Conservation (phyloP, 2,329 filamentous ascomycete genomes). For the Penicillium crustosum region DNA sequence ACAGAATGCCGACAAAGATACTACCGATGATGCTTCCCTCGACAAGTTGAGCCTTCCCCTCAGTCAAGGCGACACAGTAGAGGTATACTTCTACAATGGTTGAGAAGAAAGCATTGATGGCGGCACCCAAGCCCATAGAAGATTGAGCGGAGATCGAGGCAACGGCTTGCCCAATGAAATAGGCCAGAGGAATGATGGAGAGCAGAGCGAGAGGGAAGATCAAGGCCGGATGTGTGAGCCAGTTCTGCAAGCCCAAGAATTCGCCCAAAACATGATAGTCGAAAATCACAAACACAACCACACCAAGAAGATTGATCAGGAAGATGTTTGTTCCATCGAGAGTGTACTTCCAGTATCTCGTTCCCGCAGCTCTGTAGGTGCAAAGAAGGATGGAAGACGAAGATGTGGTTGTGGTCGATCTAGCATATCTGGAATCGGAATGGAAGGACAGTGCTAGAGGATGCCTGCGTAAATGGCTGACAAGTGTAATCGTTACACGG, state of each 20-base stretch:
- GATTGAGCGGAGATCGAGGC: conserved; percentile 98
- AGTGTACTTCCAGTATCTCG: conserved; percentile 99
- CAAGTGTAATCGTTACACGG: conserved; percentile 84
- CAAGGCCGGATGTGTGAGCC: conserved; percentile 78
- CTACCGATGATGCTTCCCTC: conserved; percentile 97
- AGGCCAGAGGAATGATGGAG: conserved; percentile 93
- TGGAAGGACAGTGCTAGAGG: conserved; percentile 92
- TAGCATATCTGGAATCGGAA: conserved; percentile 74
- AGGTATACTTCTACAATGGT: conserved; percentile 97
- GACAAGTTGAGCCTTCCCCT: conserved; percentile 89
- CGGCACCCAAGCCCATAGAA: conserved; percentile 95
- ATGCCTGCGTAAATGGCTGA: conserved; percentile 88
- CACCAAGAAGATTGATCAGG: conserved; percentile 90
- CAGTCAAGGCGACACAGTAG: conserved; percentile 88
- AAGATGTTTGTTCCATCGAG: conserved; percentile 98
- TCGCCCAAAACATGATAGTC: conserved; percentile 81
- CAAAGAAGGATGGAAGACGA: conserved; percentile 88
- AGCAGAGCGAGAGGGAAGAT: conserved; percentile 80
- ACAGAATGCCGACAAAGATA: conserved; percentile 94
- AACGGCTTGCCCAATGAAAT: conserved; percentile 98
- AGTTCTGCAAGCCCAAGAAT: conserved; percentile 66
- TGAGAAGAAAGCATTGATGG: conserved; percentile 97
- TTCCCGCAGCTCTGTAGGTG: conserved; percentile 91
- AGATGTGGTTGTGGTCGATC: conserved; percentile 66
- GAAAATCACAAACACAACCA: conserved; percentile 92